These are phyloP conservation scores for Alternaria sp. DNA, from an alignment of 2,329 filamentous ascomycete species.

Conservation along the genomic window DNA sequence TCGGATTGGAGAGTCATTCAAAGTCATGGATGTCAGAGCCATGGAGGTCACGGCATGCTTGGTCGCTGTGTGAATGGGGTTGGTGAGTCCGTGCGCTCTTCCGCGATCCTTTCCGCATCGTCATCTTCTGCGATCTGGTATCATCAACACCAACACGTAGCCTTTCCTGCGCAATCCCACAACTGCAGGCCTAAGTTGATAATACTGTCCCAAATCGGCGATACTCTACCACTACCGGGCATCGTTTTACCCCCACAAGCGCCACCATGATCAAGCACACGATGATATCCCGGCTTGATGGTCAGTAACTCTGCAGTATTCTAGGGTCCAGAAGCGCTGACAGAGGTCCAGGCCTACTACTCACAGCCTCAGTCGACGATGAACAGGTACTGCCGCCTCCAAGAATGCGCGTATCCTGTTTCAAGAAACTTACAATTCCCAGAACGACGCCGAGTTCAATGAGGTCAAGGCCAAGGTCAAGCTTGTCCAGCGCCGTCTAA, in stretches of 20 bases:
- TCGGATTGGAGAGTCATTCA: neutral
- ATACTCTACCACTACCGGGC: neutral
- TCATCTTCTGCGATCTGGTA: conserved; percentile 26
- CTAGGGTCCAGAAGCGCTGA: conserved; percentile 26
- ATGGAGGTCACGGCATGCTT: neutral
- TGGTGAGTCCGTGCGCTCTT: conserved; percentile 30
- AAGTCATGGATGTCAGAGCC: neutral
- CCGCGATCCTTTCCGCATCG: conserved; percentile 34
- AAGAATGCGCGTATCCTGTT: conserved; percentile 1
- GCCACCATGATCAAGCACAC: conserved; percentile 83
- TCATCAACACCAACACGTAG: conserved; percentile 41
- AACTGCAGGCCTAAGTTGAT: neutral
- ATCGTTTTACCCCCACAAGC: neutral
- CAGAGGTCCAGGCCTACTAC: conserved; percentile 76
- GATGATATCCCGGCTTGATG: conserved; percentile 92
- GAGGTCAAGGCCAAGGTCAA: conserved; percentile 93
- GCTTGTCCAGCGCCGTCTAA: conserved; percentile 87
- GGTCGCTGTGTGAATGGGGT: conserved; percentile 1
- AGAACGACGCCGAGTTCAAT: conserved; percentile 77
- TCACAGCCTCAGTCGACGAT: conserved; percentile 94
- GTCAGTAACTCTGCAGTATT: conserved; percentile 55
- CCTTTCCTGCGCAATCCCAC: conserved; percentile 23
- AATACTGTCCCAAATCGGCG: neutral
- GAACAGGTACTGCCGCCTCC: conserved; percentile 66
- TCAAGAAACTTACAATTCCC: conserved; percentile 20